A percentile compares a stretch with the other conserved stretches of the same genome.
Conservation (phyloP, 2,329 filamentous ascomycete species). For the Colletotrichum filicis region DNA sequence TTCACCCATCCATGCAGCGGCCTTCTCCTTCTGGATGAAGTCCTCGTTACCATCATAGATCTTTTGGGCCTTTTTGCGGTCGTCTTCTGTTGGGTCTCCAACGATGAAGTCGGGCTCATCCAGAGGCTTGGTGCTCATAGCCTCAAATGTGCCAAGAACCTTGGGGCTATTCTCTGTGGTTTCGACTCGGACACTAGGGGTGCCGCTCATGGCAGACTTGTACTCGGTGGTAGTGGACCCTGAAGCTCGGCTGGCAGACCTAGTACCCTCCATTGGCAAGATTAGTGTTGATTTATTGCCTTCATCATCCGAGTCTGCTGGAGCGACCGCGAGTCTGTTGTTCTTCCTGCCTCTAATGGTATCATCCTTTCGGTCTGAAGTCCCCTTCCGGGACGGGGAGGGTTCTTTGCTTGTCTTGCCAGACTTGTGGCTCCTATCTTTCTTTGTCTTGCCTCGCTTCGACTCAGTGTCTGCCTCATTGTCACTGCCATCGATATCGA, state of each 20-base stretch:
- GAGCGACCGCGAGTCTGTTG: constrained; percentile 39
- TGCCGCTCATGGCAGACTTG: constrained; percentile 49
- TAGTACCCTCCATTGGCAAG: constrained; percentile 53
- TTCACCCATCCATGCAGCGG: constrained; percentile 90
- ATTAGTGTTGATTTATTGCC: constrained; percentile 49
- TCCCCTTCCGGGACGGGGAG: not conserved
- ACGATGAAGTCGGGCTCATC: constrained; percentile 69
- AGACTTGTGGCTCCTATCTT: constrained; percentile 4
- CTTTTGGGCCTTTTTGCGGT: constrained; percentile 80
- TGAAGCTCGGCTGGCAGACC: constrained; percentile 47
- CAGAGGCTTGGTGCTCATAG: constrained; percentile 54
- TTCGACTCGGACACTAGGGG: constrained; percentile 58
- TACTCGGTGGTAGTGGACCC: constrained; percentile 52
- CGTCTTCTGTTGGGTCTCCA: constrained; percentile 72
- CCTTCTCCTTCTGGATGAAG: constrained; percentile 81
- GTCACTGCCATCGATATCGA: constrained; percentile 62
- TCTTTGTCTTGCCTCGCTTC: constrained; percentile 28
- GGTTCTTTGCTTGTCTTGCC: constrained; percentile 29
- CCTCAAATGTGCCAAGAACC: constrained; percentile 44
- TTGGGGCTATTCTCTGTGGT: constrained; percentile 50
- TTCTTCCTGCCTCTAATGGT: constrained; percentile 32
- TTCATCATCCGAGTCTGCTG: constrained; percentile 48
- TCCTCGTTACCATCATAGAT: constrained; percentile 89
- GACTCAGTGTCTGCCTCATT: constrained; percentile 52
- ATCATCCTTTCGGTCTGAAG: constrained; percentile 11